Evolutionary conservation across 129 eudicot genomes (phyloP), one percentile per base, ranked within the genome.

Genomic region (Mikania micrantha): DNA sequence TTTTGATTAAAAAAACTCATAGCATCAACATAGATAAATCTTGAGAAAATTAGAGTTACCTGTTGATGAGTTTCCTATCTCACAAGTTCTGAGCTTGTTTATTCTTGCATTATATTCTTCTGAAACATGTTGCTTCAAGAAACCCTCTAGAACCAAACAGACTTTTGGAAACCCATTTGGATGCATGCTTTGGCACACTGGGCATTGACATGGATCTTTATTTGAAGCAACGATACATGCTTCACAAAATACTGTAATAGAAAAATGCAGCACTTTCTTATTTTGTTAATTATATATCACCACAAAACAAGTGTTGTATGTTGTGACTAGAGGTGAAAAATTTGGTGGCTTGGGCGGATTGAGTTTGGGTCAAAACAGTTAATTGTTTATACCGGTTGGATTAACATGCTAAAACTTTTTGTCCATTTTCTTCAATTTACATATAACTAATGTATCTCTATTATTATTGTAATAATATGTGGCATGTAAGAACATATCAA

Each of bases 151-250:
- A 70, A 74, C 83, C 60, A 77, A 70, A 71, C 91, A 82, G 35
- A 85, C 81, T 52, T 70, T 79, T 67, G 91, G 85, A 41, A 79
- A 70, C 48, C 91, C 87, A 31, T 67, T 77, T 29, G 91, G 91
- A 74, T 85, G 87, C 66, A 57, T 3, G 58, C 81, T 76, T 64
- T 74, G 79, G 67, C 91, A 85, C 36, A 69, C 72, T 4, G 82
- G 81, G 74, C 91, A 85, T 70, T 38, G 71, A 68, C 79, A 74
- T 64, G 35, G 36, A 41, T 60, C 72, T 40, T 85, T 67, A 34
- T 50, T 38, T 44, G 80, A 73, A 24, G 50, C 29, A 44, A 42
- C 31, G 27, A 79, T 74, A 58, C 91, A 85, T 11, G 77, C 69
- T 67, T 85, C 83, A 76, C 91, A 85, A 64, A 63, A 82, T 39